Base-by-base conservation (phyloP, 2,329 filamentous ascomycete species). In the Alternaria angustiovoidea region DNA sequence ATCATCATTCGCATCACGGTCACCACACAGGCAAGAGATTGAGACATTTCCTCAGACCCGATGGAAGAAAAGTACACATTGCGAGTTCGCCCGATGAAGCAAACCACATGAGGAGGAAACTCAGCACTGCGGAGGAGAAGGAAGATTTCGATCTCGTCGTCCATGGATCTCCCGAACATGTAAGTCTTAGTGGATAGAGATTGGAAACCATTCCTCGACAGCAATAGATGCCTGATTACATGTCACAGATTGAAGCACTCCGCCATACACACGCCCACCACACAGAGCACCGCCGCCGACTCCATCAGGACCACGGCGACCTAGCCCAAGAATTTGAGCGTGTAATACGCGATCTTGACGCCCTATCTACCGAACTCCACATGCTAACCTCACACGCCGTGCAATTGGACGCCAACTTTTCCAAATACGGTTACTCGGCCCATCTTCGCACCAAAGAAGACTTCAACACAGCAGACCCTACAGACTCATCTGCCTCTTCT, bases 361-460 rank as follows among this genome's bases (percentile, higher is more conserved):
- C 76, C 0, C 78, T 89, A n/a, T 81, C 80, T 11, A 65, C 70
- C 2, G 86, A 89, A 72, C 75, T 89, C 7, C 83, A 86, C 58
- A 79, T 82, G 62, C 76, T 89, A 52, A 83, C 81, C 2, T 82
- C 84, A 57, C 84, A 87, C 67, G 81, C 83, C 4, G 82, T 86
- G 5, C 78, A 83, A 18, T 77, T 89, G 22, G 85, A 86, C 66
- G 85, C 86, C 34, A 89, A 86, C 70, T 89, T 89, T 71, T 82
- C 82, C 55, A 87, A 86, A 68, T 90, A 87, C 77, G 88, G 88
- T 1, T 90, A 88, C 70, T 82, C 81, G 49, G 86, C 87, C 28
- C 82, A 85, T 71, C 75, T 89, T 53, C 79, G 86, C 16, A 77
- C 75, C 12, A 75, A 72, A 44, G 73, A 74, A 38, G 54, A 53